Percentiles rank a stretch among this genome's conserved stretches.
phyloP scores from a whole-genome alignment of 2,329 filamentous ascomycete genomes.

The Paecilomyces niveus region DNA sequence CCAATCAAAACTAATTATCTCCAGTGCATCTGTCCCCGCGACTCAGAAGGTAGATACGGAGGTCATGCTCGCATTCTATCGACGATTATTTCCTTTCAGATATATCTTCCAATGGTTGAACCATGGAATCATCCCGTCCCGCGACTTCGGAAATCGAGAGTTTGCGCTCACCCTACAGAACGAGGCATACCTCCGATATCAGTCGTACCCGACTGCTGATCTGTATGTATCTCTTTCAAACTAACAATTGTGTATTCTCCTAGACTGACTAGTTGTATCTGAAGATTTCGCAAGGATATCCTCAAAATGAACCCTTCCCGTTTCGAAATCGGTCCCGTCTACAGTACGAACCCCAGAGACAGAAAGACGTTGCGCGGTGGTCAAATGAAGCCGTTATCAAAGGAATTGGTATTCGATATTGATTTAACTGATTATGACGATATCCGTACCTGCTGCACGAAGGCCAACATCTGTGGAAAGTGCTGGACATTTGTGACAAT shows the following conservation, averaged over 20 bases:
- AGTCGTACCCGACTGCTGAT: conserved; percentile 65
- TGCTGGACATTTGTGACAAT: conserved; percentile 98
- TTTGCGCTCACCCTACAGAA: conserved; percentile 94
- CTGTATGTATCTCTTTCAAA: conserved; percentile 34
- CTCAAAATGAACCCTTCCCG: conserved; percentile 80
- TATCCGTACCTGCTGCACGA: conserved; percentile 87
- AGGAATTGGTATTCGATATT: conserved; percentile 98
- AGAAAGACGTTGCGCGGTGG: conserved; percentile 74
- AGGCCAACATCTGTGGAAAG: conserved; percentile 85
- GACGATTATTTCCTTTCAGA: conserved; percentile 89
- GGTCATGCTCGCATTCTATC: conserved; percentile 89
- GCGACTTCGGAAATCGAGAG: conserved; percentile 87
- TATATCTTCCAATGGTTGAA: conserved; percentile 97
- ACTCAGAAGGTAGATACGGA: conserved; percentile 61
- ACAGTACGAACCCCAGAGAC: conserved; percentile 87
- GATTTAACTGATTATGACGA: conserved; percentile 99
- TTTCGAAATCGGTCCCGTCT: conserved; percentile 98
- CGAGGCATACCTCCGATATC: conserved; percentile 87
- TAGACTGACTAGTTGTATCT: conserved; percentile 11
- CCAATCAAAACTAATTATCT: conserved; percentile 9
- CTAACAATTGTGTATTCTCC: neutral
- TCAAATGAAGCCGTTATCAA: conserved; percentile 78
- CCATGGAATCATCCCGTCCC: conserved; percentile 75
- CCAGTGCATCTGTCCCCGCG: conserved; percentile 28
- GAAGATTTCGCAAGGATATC: conserved; percentile 80